Evolutionary conservation across 495 filamentous ascomycete genomes (phyloP).

Genomic region (Jackrogersella multiformis): DNA sequence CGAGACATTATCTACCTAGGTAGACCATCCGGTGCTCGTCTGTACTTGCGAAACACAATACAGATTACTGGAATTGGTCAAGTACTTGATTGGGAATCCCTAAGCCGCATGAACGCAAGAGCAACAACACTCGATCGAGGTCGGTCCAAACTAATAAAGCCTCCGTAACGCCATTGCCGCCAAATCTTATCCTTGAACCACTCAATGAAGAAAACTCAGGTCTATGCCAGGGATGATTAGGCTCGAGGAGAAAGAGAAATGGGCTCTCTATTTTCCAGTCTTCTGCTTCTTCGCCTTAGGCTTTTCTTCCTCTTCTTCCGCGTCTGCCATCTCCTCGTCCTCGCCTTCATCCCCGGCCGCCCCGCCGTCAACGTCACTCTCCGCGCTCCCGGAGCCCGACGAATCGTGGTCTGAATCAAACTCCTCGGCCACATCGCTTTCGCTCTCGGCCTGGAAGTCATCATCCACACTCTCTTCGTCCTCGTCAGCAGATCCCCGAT

Average conservation of each 20-base stretch:
- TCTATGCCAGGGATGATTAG: conserved; percentile 13
- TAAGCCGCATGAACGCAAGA: conserved; percentile 3
- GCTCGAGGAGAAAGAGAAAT: neutral
- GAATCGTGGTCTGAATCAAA: conserved; percentile 92
- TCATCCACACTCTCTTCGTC: conserved; percentile 95
- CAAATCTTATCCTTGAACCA: conserved; percentile 22
- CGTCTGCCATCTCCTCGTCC: conserved; percentile 46
- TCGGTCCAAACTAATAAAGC: conserved; percentile 9
- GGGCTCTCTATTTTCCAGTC: conserved; percentile 39
- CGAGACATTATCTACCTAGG: conserved; percentile 2
- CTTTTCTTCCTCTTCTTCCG: conserved; percentile 49
- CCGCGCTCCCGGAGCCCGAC: conserved; percentile 73
- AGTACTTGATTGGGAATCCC: conserved; percentile 1
- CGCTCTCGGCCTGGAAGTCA: conserved; percentile 90
- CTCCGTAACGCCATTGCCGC: conserved; percentile 36
- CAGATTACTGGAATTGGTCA: neutral
- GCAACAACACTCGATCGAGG: conserved; percentile 12
- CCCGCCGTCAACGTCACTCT: conserved; percentile 57
- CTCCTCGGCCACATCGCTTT: conserved; percentile 96
- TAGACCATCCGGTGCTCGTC: neutral
- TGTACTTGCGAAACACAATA: neutral
- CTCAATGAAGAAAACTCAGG: conserved; percentile 24
- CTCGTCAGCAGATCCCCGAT: conserved; percentile 92
- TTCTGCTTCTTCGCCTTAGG: conserved; percentile 63
- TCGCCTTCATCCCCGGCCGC: conserved; percentile 46